Base-by-base conservation (phyloP, 371 early-diverging fungal species). In the Sanchytrium tribonematis region DNA sequence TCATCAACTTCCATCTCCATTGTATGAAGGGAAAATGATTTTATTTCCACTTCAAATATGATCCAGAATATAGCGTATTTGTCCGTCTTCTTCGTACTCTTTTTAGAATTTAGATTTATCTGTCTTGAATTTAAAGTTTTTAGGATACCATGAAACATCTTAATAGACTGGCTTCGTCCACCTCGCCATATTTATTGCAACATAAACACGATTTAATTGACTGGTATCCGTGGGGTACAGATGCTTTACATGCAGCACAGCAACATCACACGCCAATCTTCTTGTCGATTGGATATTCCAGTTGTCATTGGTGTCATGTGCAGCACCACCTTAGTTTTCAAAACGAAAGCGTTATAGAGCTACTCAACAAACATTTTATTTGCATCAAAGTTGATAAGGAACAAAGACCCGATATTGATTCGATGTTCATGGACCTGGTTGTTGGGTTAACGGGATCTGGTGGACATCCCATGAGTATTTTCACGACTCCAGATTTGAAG, bases 291-390 rank as follows among this genome's bases (percentile, higher is more conserved):
- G 86, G 86, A 1, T 85, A 85, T 71, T 79, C 81, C 48, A 84
- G 84, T 27, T 85, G 85, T 72, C 85, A 84, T 69, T 84, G 85
- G 85, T 85, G 84, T 70, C 83, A 83, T 77, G 85, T 84, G 22
- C 84, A 84, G 85, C 81, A 81, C 48, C 79, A 82, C 69, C 84
- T 84, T 72, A 82, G 82, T 0, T 85, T 85, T 70, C 82, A 84
- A 71, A 80, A 77, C 69, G 78, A 79, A 70, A 72, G 70, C 16
- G 74, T 81, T 5, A 84, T 84, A 1, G 71, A 78, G 28, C 67
- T 84, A 16, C 80, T 84, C 82, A 85, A 85, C 71, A 72, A 78
- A 27, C 68, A 78, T 66, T 84, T 78, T 77, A 79, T 85, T 27
- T 82, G 78, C 66, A 75, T 74, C 69, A 72, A 74, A 74, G 78